Base-by-base conservation (phyloP, 2,329 filamentous ascomycete genomes). In the Colletotrichum australisinense region DNA sequence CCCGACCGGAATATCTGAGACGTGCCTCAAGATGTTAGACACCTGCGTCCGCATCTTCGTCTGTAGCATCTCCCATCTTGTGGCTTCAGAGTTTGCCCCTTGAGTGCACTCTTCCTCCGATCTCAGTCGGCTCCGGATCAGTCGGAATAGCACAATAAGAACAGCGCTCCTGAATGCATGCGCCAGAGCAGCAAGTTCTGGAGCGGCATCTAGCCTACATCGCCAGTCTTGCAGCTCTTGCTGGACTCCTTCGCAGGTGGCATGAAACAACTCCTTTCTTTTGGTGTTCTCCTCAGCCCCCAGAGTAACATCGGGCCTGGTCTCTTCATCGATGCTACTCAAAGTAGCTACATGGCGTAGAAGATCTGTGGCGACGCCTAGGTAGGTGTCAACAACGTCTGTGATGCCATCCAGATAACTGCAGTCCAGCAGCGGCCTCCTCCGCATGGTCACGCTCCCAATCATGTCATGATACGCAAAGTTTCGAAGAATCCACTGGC, bases 391-490 rank as follows among this genome's bases (percentile, higher is more conserved):
- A 1, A 76, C 69, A 5, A 75, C 74, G 8, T 76, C 73, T 6
- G 65, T 70, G 55, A 76, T 76, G 9, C 65, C 74, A 24, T 70
- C 63, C 12, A 76, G 22, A 32, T 76, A 76, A 0, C 57, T 56
- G n/a, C 49, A 62, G 38, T 75, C 72, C 19, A 76, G 65, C 5
- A 76, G 38, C 1, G 74, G 74, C 3, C 65, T 42, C 32, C 73
- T 59, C 28, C 73, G 35, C 1, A 75, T 42, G 6, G 73, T 76
- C 1, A 76, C 46, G 14, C 71, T 73, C 4, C 55, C 71, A 8
- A 73, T 63, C 3, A 74, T 73, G 55, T 76, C 75, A 57, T 76
- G 75, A 52, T 76, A 76, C 2, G 75, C 75, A 64, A 76, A 76
- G 35, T 76, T 75, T 11, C 75, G 70, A 5, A 76, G 70, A 14